These are phyloP conservation scores for Dactylellina leptospora DNA, from an alignment of 2,329 filamentous ascomycete genomes.

Conservation along the genomic window DNA sequence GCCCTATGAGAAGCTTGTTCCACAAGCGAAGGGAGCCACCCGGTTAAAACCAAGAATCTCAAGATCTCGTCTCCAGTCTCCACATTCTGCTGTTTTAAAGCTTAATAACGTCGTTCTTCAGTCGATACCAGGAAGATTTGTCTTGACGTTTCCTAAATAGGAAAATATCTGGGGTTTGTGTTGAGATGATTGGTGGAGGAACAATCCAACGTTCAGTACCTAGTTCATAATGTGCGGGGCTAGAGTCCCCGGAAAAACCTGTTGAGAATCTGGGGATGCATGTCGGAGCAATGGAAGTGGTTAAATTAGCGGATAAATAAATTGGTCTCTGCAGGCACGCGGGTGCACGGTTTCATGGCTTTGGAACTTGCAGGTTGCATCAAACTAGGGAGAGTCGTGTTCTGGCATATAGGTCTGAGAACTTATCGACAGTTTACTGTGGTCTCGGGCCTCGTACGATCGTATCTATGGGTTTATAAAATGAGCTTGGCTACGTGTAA, in stretches of 20 bases:
- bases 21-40: no score
- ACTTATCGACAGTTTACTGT: no score
- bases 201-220: background rate
- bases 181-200: conserved; percentile 44
- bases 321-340: background rate
- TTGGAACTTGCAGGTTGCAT: background rate
- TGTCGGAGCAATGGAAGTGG: conserved; percentile 32
- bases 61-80: conserved; percentile 39
- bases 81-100: conserved; percentile 7
- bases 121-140: background rate
- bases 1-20: no score
- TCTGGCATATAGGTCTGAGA: no score
- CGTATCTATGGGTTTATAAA: no score
- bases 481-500: no score
- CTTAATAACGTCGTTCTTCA: conserved; percentile 14
- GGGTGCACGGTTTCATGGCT: background rate
- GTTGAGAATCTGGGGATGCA: conserved; percentile 11
- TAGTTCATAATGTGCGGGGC: conserved; percentile 7
- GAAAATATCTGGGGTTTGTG: conserved; percentile 27
- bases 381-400: no score
- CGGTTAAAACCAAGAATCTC: no score
- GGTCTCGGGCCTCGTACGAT: no score
- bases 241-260: conserved; percentile 33
- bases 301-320: conserved; percentile 22
- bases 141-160: background rate